Evolutionary conservation across 345 rosid species (phyloP), one percentile per base, ranked within the genome.

Genomic region (Acer campestre): DNA sequence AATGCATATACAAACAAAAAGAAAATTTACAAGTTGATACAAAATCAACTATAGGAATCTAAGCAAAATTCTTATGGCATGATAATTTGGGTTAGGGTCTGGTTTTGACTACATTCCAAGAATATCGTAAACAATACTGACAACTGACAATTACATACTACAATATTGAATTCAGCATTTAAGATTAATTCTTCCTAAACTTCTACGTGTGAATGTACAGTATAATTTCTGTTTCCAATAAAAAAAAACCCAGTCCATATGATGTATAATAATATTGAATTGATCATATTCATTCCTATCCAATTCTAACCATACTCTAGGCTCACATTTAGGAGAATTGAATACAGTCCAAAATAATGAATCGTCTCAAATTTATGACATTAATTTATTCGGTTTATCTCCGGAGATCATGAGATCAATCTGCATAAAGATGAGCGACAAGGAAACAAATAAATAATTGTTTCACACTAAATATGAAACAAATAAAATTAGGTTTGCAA

Each of bases 371-470:
- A 95, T 80, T 66, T 84, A 64, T 2, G 89, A 75, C 73, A 87
- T 82, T 73, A 97, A 94, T 82, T 90, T 85, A 77, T 88, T 92
- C 56, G 97, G 98, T 48, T 88, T 90, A 78, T 89, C 90, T 35
- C 99, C 90, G 42, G 91, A 83, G 58, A 93, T 84, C 97, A 95
- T 93, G 78, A 91, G 89, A 86, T 94, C 97, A 80, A 92, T 82
- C 98, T 95, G 94, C 85, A 77, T 8, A 46, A 74, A 58, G 63
- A 56, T 18, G 58, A 78, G 51, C 9, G 10, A 42, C 46, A 81
- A 77, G 55, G 75, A 75, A 80, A 65, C 70, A 59, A 73, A 61
- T 18, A 68, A 63, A 77, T 44, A 55, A 44, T 67, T 51, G 61
- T 18, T 27, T 55, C 49, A 74, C 2, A 71, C 51, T 55, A 61